Evolutionary conservation across 2,329 filamentous ascomycete species (phyloP).

Genomic region (Ophiostoma fasciatum): DNA sequence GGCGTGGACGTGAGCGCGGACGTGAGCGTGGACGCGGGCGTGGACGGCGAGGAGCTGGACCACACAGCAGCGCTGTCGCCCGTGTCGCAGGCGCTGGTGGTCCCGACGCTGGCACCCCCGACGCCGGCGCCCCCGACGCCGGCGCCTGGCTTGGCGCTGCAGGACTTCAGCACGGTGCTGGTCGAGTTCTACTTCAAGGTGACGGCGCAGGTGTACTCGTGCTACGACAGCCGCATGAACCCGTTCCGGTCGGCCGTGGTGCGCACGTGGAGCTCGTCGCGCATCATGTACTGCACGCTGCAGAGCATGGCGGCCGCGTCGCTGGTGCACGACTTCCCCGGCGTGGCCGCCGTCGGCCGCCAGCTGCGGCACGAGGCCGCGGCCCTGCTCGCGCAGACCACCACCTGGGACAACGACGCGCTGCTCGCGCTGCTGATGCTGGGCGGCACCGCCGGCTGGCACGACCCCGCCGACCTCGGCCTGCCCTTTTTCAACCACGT

Average conservation of each 20-base stretch:
- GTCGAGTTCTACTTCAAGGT: constrained; percentile 46
- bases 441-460: constrained; percentile 39
- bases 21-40: too few relatives aligned
- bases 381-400: constrained; percentile 31
- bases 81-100: too few relatives aligned
- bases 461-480: constrained; percentile 35
- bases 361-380: constrained; percentile 38
- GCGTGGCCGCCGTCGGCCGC: constrained; percentile 33
- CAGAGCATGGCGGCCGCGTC: constrained; percentile 45
- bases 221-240: constrained; percentile 39
- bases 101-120: too few relatives aligned
- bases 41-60: too few relatives aligned
- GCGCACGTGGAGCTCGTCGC: constrained; percentile 22
- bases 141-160: constrained; percentile 27
- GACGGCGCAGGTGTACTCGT: constrained; percentile 39
- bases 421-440: constrained; percentile 37
- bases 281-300: constrained; percentile 38
- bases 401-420: constrained; percentile 29
- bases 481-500: constrained; percentile 35
- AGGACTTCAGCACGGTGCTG: constrained; percentile 32
- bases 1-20: too few relatives aligned
- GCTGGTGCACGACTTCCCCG: constrained; percentile 36
- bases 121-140: too few relatives aligned
- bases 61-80: too few relatives aligned
- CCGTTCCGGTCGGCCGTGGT: constrained; percentile 37